Conservation (phyloP, 768 basidiomycete species). For the Termitomyces sp. region DNA sequence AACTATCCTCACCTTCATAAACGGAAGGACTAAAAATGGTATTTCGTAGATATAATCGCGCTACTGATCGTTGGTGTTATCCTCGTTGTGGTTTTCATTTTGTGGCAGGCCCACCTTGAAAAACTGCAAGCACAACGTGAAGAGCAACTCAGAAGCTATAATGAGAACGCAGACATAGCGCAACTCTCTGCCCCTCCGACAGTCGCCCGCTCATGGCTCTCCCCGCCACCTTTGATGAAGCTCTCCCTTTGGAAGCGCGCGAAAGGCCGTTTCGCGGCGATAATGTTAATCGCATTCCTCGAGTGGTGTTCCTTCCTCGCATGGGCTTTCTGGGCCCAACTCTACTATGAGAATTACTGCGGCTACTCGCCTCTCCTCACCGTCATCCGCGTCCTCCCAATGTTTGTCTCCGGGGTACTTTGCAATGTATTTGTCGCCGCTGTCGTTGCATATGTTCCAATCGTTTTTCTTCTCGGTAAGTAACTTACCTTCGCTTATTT, state of each 20-base stretch:
- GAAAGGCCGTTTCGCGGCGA: constrained; percentile 51
- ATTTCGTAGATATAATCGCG: constrained; percentile 56
- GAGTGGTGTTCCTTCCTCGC: constrained; percentile 52
- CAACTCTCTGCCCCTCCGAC: neutral
- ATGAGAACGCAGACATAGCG: neutral
- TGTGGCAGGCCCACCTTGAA: constrained; percentile 63
- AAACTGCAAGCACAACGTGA: constrained; percentile 8
- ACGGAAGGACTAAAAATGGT: neutral
- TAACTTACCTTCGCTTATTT: neutral
- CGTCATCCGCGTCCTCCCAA: constrained; percentile 67
- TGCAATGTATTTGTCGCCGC: constrained; percentile 67
- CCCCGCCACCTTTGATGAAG: constrained; percentile 59
- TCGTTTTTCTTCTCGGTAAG: constrained; percentile 57
- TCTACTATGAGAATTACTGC: constrained; percentile 71
- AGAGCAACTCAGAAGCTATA: neutral
- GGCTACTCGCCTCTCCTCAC: constrained; percentile 51
- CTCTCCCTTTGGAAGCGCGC: constrained; percentile 58
- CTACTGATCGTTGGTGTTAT: constrained; percentile 58
- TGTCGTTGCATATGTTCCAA: constrained; percentile 49
- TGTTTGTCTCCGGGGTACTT: constrained; percentile 59
- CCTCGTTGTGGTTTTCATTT: constrained; percentile 48
- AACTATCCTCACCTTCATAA: neutral
- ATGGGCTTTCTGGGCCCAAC: constrained; percentile 42
- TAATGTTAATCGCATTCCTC: constrained; percentile 55
- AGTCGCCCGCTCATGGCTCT: constrained; percentile 11